phyloP scores from a whole-genome alignment of 441 rosid genomes.

The Aquilaria agallochum region DNA sequence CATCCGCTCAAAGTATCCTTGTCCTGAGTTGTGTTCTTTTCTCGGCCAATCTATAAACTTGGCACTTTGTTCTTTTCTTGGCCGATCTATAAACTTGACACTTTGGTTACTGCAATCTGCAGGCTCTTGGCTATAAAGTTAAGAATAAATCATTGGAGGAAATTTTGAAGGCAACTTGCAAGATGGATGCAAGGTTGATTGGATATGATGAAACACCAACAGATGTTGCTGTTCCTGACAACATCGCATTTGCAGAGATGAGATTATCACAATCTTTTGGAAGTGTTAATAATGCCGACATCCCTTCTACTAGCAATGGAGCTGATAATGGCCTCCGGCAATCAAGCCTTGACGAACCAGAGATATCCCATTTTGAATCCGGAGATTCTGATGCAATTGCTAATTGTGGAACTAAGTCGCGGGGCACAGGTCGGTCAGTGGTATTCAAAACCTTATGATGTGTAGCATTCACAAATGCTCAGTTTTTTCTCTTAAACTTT shows the following conservation, averaged over 20 bases:
- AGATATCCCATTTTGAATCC: conserved; percentile 22
- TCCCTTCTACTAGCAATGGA: conserved; percentile 15
- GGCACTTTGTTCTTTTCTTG: too few relatives aligned
- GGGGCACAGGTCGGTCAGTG: conserved; percentile 23
- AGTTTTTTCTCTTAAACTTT: conserved; percentile 11
- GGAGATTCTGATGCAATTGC: conserved; percentile 21
- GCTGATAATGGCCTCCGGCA: conserved; percentile 7
- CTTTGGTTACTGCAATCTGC: conserved; percentile 15
- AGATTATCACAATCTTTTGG: conserved; percentile 24
- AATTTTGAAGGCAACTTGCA: conserved; percentile 46
- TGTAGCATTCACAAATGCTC: conserved; percentile 11
- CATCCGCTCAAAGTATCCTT: too few relatives aligned
- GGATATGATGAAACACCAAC: conserved; percentile 80
- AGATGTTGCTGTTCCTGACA: conserved; percentile 36
- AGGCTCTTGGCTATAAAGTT: conserved; percentile 57
- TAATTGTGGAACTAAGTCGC: conserved; percentile 19
- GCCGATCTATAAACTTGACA: too few relatives aligned
- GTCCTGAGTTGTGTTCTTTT: too few relatives aligned
- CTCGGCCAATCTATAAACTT: too few relatives aligned
- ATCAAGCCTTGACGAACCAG: background rate
- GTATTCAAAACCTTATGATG: conserved; percentile 8
- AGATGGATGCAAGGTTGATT: conserved; percentile 66
- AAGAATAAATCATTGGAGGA: conserved; percentile 55
- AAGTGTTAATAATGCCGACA: conserved; percentile 17
- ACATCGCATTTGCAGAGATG: conserved; percentile 22